Conservation (phyloP, 495 filamentous ascomycete species). For the Monascus purpureus region DNA sequence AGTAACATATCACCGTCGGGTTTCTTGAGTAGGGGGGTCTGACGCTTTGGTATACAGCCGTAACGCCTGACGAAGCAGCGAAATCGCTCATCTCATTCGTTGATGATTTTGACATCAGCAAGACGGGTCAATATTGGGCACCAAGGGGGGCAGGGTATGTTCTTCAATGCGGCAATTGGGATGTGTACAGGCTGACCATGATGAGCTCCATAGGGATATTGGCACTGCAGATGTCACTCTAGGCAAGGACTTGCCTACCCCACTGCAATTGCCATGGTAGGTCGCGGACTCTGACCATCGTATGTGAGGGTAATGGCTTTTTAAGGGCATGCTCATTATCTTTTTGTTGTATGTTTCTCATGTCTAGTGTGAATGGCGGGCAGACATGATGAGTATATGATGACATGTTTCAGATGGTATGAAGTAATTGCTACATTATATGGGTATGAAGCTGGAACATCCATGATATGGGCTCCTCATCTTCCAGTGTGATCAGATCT, state of each 20-base stretch:
- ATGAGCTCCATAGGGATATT: slow-evolving; percentile 38
- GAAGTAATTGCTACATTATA: too few species aligned
- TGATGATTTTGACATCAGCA: slow-evolving; percentile 45
- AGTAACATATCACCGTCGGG: slow-evolving; percentile 9
- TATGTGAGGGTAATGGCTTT: too few species aligned
- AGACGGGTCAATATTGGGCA: slow-evolving; percentile 60
- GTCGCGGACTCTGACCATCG: too few species aligned
- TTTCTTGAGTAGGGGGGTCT: slow-evolving; percentile 1
- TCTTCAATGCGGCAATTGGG: not conserved
- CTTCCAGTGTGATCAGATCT: too few species aligned
- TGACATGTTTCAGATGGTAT: too few species aligned
- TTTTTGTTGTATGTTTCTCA: too few species aligned
- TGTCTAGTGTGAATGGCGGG: too few species aligned
- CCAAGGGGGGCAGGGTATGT: slow-evolving; percentile 49
- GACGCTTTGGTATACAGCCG: slow-evolving; percentile 25
- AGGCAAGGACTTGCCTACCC: slow-evolving; percentile 45
- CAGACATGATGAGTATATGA: too few species aligned
- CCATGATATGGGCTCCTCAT: too few species aligned
- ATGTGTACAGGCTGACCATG: slow-evolving; percentile 4
- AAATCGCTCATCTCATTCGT: slow-evolving; percentile 46
- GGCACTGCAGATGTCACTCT: slow-evolving; percentile 51
- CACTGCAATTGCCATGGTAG: slow-evolving; percentile 59
- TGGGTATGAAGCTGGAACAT: too few species aligned
- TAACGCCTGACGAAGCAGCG: slow-evolving; percentile 54
- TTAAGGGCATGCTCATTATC: slow-evolving; percentile 1